phyloP scores from a whole-genome alignment of 2,329 filamentous ascomycete genomes.

The Fusarium brevicatenulatum region DNA sequence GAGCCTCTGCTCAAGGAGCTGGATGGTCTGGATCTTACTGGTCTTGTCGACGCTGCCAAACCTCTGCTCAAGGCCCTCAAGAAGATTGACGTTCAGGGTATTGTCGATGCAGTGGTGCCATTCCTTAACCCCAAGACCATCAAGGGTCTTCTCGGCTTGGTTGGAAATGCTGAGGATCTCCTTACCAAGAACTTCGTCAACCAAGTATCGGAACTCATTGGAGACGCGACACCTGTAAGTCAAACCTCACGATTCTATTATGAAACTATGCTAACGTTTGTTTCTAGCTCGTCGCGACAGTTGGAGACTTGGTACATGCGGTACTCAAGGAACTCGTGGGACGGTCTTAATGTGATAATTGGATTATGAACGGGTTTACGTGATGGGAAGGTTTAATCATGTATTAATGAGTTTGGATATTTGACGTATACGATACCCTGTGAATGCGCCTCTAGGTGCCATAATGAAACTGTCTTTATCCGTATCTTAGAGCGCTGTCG shows the following conservation, averaged over 20 bases:
- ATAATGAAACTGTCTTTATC: background rate
- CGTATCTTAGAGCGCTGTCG: background rate
- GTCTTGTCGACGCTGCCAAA: conserved; percentile 49
- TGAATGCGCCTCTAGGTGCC: background rate
- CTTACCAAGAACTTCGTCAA: conserved; percentile 53
- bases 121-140: conserved; percentile 55
- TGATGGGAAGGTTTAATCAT: background rate
- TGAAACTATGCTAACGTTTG: background rate
- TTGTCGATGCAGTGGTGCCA: conserved; percentile 51
- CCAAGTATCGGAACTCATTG: conserved; percentile 56
- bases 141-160: conserved; percentile 45
- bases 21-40: conserved; percentile 48
- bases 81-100: conserved; percentile 51
- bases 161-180: conserved; percentile 52
- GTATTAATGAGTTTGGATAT: conserved; percentile 4
- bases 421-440: conserved; percentile 8
- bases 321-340: conserved; percentile 46
- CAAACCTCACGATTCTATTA: fast-evolving
- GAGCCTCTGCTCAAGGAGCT: conserved; percentile 51
- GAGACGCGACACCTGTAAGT: conserved; percentile 41
- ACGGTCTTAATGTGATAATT: conserved; percentile 12
- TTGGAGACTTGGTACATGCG: conserved; percentile 48
- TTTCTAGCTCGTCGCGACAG: conserved; percentile 47
- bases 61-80: conserved; percentile 52
- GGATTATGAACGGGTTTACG: background rate